phyloP scores from a whole-genome alignment of 1,284 basidiomycete species.

The Cutaneotrichosporon daszewskae region DNA sequence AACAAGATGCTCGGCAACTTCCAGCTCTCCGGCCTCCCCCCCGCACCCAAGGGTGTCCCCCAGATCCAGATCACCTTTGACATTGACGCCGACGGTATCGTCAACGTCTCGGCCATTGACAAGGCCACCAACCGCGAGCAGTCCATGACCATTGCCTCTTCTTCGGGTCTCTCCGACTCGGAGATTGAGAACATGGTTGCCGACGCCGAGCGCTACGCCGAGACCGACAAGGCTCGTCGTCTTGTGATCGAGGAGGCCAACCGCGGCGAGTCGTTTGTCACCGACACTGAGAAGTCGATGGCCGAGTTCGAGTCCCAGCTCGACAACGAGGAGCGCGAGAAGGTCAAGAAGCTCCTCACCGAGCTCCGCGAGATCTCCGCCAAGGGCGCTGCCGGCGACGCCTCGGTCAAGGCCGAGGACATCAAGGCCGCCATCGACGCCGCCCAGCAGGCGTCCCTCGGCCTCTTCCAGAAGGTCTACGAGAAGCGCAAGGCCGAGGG shows the following conservation, averaged over 20 bases:
- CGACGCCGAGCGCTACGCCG: conserved; percentile 89
- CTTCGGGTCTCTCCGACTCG: conserved; percentile 90
- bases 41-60: conserved; percentile 92
- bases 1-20: conserved; percentile 99
- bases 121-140: conserved; percentile 97
- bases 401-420: conserved; percentile 69
- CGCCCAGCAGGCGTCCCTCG: conserved; percentile 93
- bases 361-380: conserved; percentile 85
- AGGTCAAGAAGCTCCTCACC: conserved; percentile 75
- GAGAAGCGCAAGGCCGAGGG: conserved; percentile 57
- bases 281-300: conserved; percentile 94
- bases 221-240: conserved; percentile 82
- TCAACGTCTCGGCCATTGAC: conserved; percentile 93
- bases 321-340: conserved; percentile 85
- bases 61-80: conserved; percentile 99
- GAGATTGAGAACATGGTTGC: conserved; percentile 97
- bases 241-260: conserved; percentile 92
- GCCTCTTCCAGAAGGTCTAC: conserved; percentile 98
- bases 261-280: conserved; percentile 89
- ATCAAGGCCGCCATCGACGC: conserved; percentile 92
- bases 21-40: conserved; percentile 95
- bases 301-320: conserved; percentile 97
- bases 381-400: conserved; percentile 85
- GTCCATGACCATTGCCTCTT: conserved; percentile 75
- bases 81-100: conserved; percentile 97